Evolutionary conservation across 768 basidiomycete species (phyloP), one percentile per base, ranked within the genome.

Genomic region (Rhodotorula sphaerocarpa): DNA sequence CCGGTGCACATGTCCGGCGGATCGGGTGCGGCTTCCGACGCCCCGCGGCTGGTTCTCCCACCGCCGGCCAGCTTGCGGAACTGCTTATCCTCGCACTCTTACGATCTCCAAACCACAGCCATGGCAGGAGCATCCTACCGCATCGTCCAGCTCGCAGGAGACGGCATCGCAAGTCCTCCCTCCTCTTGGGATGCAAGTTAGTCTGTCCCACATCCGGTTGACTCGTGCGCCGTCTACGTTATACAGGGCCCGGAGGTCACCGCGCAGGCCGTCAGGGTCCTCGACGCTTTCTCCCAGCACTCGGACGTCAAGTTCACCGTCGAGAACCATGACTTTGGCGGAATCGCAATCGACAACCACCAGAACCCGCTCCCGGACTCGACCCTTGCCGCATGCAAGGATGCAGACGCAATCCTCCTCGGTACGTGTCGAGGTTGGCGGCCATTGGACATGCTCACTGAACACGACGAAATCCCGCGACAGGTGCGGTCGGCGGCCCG

Each of bases 401-500:
- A 85, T 73, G 92, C 93, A 7, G 93, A 97, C 77, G 95, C 93
- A 21, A 88, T 99, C 69, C 79, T 99, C 34, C 84, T 99, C 83
- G 95, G 95, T 90, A 53, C 53, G 45, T 31, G 3, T 53, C 44
- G 2, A 7, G 20, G 43, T 39, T 39, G 45, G 27, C 46, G 46
- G 46, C 21, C 43, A n/a, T 44, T 15, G 4, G 7, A 15, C 43
- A 10, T 44, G 25, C 39, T 39, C 39, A 9, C n/a, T n/a, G n/a
- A n/a, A n/a, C n/a, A n/a, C n/a, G n/a, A n/a, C n/a, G n/a, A n/a
- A n/a, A n/a, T n/a, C n/a, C 31, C 27, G 23, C 5, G 15, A 21
- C 61, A 96, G 93, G 93, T 69, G 86, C 93, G 25, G 88, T 97
- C 69, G 95, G 95, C 61, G 95, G 95, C n/a, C 95, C 95, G 20